Evolutionary conservation across 2,329 filamentous ascomycete genomes (phyloP).

Genomic region (Penicillium sp.): DNA sequence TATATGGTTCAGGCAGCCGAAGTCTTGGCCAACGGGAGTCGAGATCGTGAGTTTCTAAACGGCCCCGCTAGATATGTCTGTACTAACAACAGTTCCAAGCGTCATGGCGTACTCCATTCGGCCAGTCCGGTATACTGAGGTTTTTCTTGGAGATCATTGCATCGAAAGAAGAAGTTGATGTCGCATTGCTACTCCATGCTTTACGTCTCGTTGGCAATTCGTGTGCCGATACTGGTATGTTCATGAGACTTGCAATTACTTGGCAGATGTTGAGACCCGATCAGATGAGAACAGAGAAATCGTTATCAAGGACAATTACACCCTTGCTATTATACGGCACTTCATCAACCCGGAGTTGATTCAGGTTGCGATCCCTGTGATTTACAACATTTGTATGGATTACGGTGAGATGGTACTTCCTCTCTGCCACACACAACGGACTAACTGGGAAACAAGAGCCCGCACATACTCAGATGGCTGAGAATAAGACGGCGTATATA

Average conservation of each 20-base stretch:
- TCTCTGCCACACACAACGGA: not conserved
- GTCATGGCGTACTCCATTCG: slow-evolving; percentile 38
- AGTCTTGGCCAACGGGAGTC: slow-evolving; percentile 40
- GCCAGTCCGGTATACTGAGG: slow-evolving; percentile 37
- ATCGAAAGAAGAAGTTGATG: slow-evolving; percentile 26
- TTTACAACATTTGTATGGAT: slow-evolving; percentile 45
- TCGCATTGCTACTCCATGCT: slow-evolving; percentile 36
- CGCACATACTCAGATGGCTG: slow-evolving; percentile 37
- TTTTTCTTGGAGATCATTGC: slow-evolving; percentile 41
- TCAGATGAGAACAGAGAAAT: slow-evolving; percentile 41
- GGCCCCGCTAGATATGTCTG: not conserved
- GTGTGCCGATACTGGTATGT: slow-evolving; percentile 43
- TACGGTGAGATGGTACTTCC: slow-evolving; percentile 31
- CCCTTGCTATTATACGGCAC: slow-evolving; percentile 34
- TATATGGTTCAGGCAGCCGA: slow-evolving; percentile 36
- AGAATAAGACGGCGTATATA: slow-evolving; percentile 35
- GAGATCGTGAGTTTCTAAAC: slow-evolving; percentile 36
- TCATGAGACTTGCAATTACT: not conserved
- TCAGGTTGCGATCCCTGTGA: slow-evolving; percentile 40
- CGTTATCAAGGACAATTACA: slow-evolving; percentile 39
- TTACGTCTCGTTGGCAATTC: slow-evolving; percentile 43
- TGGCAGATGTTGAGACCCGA: slow-evolving; percentile 8
- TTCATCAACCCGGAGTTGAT: slow-evolving; percentile 34
- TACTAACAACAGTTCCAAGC: slow-evolving; percentile 23
- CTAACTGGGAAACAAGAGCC: slow-evolving; percentile 32